Evolutionary conservation across 805 yeast genomes (phyloP).

Genomic region (Priceomyces medius): DNA sequence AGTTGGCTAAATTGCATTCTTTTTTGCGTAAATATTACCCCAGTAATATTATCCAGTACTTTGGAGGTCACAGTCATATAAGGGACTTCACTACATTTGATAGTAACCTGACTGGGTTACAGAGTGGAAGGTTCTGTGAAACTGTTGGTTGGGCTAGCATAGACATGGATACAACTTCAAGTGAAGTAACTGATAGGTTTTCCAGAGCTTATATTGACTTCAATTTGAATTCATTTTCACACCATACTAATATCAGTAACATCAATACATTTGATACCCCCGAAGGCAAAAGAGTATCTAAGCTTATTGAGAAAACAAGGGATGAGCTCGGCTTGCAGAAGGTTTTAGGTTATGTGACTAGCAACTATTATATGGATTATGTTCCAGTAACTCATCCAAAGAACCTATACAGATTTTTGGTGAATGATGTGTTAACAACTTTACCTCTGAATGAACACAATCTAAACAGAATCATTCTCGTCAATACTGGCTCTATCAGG

Average conservation of each 20-base stretch:
- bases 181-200: conserved; percentile 20
- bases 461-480: conserved; percentile 49
- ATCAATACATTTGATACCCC: conserved; percentile 48
- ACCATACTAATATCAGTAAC: conserved; percentile 49
- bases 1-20: conserved; percentile 46
- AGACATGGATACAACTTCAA: conserved; percentile 23
- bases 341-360: conserved; percentile 59
- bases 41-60: conserved; percentile 66
- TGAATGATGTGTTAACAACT: conserved; percentile 53
- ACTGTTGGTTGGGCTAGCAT: conserved; percentile 87
- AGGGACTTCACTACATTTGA: conserved; percentile 79
- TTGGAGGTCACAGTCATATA: conserved; percentile 94
- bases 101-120: conserved; percentile 67
- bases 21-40: conserved; percentile 61
- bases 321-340: conserved; percentile 51
- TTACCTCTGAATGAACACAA: conserved; percentile 24
- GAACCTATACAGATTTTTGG: conserved; percentile 59
- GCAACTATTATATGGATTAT: conserved; percentile 61
- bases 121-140: conserved; percentile 91
- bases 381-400: conserved; percentile 54
- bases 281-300: conserved; percentile 51
- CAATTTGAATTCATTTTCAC: conserved; percentile 65
- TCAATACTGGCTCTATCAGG: conserved; percentile 86
- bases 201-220: conserved; percentile 80
- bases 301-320: conserved; percentile 44